Evolutionary conservation across 2,329 filamentous ascomycete genomes (phyloP).

Genomic region (Curvularia eragrostidis): DNA sequence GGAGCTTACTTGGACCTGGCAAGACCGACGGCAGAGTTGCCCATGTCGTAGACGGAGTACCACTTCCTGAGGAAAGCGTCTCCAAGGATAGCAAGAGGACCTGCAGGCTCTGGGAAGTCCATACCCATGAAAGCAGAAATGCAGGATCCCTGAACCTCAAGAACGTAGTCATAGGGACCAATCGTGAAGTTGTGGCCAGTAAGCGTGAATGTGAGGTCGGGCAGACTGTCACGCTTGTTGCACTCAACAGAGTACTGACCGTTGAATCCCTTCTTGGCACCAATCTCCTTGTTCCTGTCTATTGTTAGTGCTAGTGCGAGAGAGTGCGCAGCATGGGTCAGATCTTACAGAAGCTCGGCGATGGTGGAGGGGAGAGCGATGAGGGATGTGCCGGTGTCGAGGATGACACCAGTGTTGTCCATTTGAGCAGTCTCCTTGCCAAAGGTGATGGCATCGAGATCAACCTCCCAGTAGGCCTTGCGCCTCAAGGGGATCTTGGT

Average conservation of each 20-base stretch:
- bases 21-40: constrained; percentile 85
- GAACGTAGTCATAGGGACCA: constrained; percentile 86
- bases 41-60: constrained; percentile 97
- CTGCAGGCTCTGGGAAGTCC: constrained; percentile 80
- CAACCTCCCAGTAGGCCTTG: constrained; percentile 99
- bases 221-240: constrained; percentile 78
- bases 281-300: constrained; percentile 84
- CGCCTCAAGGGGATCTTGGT: constrained; percentile 93
- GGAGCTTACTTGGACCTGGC: constrained; percentile 75
- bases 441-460: constrained; percentile 89
- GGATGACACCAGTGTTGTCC: constrained; percentile 92
- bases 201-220: constrained; percentile 90
- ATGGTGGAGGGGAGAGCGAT: constrained; percentile 91
- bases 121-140: constrained; percentile 98
- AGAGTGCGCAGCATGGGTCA: not conserved
- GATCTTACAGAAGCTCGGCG: constrained; percentile 80
- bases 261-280: constrained; percentile 96
- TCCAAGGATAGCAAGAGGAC: constrained; percentile 92
- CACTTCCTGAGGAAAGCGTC: constrained; percentile 82
- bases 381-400: constrained; percentile 97
- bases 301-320: constrained; percentile 25
- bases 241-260: constrained; percentile 97
- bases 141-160: constrained; percentile 93
- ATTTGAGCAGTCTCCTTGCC: constrained; percentile 86
- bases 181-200: constrained; percentile 94